Percentiles rank a stretch among this genome's conserved stretches.
phyloP scores from a whole-genome alignment of 176 grass and related monocot genomes.

The Avena atlantica region DNA sequence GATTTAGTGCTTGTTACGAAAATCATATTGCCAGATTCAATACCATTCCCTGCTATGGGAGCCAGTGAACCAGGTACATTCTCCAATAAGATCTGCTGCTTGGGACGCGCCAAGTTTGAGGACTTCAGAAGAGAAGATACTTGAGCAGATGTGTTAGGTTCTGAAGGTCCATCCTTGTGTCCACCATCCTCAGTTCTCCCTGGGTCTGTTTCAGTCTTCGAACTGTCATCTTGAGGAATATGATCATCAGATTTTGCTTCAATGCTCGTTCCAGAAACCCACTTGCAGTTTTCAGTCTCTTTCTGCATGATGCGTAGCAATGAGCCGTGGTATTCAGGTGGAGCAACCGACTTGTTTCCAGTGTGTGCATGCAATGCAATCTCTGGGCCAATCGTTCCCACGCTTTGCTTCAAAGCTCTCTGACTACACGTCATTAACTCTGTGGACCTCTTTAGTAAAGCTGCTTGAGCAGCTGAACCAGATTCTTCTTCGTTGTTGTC shows the following conservation, averaged over 20 bases:
- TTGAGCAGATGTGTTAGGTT: slow-evolving; percentile 11
- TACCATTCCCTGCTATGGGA: slow-evolving; percentile 15
- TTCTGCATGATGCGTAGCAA: slow-evolving; percentile 22
- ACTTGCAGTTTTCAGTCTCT: slow-evolving; percentile 43
- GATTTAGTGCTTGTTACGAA: slow-evolving; percentile 13
- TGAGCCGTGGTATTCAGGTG: slow-evolving; percentile 42
- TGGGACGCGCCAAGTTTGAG: slow-evolving; percentile 2
- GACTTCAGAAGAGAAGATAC: not conserved
- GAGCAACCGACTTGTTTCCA: slow-evolving; percentile 40
- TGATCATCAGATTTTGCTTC: slow-evolving; percentile 40
- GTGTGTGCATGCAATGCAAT: slow-evolving; percentile 36
- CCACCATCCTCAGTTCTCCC: slow-evolving; percentile 3
- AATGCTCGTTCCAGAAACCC: slow-evolving; percentile 21
- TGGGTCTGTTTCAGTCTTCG: slow-evolving; percentile 49
- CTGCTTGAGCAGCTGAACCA: not conserved
- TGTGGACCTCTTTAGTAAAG: slow-evolving; percentile 11
- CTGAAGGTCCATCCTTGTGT: slow-evolving; percentile 40
- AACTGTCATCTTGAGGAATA: slow-evolving; percentile 27
- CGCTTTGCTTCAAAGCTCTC: slow-evolving; percentile 17
- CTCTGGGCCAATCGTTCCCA: slow-evolving; percentile 35
- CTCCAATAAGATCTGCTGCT: not conserved
- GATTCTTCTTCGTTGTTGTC: slow-evolving; percentile 55
- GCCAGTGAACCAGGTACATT: not conserved
- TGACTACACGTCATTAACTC: slow-evolving; percentile 42
- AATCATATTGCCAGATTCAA: slow-evolving; percentile 17